These are phyloP conservation scores for Boechera stricta DNA, from an alignment of 345 rosid species.

Conservation along the genomic window DNA sequence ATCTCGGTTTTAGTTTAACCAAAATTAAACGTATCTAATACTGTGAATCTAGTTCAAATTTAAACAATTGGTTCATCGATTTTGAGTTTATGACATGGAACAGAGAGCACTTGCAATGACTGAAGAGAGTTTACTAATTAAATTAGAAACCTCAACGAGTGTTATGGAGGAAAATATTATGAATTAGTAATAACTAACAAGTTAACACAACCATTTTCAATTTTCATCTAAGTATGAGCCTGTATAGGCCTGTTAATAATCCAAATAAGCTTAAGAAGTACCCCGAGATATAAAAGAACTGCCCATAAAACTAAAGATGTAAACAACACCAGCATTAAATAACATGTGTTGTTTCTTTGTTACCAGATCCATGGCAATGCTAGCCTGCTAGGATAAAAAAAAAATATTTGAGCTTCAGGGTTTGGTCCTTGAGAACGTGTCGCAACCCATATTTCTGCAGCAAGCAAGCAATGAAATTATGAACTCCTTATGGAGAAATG, in stretches of 20 bases:
- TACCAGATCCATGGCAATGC: too few relatives aligned
- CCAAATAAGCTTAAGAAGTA: not conserved
- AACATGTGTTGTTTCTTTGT: too few relatives aligned
- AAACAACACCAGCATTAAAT: not conserved
- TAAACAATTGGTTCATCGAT: not conserved
- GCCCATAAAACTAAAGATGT: not conserved
- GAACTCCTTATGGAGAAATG: not conserved
- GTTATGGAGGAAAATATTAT: too few relatives aligned
- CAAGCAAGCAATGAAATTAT: not conserved
- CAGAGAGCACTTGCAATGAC: not conserved
- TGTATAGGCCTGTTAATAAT: not conserved
- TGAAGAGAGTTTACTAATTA: not conserved
- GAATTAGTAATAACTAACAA: too few relatives aligned
- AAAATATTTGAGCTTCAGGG: not conserved
- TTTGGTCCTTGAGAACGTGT: not conserved
- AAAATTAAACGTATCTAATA: not conserved
- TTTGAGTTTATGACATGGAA: too few relatives aligned
- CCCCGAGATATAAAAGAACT: too few relatives aligned
- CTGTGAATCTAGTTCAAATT: not conserved
- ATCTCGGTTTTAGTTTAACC: not conserved
- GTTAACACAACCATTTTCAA: not conserved
- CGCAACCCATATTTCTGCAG: slow-evolving; percentile 75
- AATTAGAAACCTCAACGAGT: too few relatives aligned
- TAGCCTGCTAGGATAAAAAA: too few relatives aligned
- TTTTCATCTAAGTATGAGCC: not conserved